Evolutionary conservation across 1,284 basidiomycete species (phyloP).

Genomic region (Moniliophthora roreri): DNA sequence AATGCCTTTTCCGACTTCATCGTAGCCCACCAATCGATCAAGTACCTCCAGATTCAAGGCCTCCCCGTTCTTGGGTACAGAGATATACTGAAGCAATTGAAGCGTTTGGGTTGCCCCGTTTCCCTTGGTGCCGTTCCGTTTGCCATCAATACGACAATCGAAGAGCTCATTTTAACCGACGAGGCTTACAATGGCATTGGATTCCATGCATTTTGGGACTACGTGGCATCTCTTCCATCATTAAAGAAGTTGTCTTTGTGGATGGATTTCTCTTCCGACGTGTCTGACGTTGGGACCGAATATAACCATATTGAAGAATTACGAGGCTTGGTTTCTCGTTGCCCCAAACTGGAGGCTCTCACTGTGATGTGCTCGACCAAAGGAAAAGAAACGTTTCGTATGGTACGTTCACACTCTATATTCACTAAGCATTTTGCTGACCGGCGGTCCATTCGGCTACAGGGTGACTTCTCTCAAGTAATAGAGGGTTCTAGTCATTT

Average conservation of each 20-base stretch:
- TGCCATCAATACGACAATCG: background rate
- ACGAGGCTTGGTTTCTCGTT: background rate
- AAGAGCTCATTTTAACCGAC: constrained; percentile 4
- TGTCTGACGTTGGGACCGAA: background rate
- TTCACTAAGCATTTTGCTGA: background rate
- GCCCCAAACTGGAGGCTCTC: constrained; percentile 5
- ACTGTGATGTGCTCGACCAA: constrained; percentile 12
- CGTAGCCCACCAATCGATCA: background rate
- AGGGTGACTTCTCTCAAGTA: background rate
- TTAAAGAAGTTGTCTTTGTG: constrained; percentile 7
- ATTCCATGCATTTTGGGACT: background rate
- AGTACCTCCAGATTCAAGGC: background rate
- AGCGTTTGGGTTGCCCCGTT: background rate
- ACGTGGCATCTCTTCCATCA: background rate
- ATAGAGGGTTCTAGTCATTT: background rate
- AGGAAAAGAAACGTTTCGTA: constrained; percentile 10
- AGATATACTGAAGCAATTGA: background rate
- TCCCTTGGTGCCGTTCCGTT: background rate
- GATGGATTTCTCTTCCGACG: constrained; percentile 10
- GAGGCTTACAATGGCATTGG: background rate
- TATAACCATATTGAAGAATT: constrained; percentile 6
- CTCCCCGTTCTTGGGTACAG: constrained; percentile 2
- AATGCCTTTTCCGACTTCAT: constrained; percentile 6
- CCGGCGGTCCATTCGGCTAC: background rate
- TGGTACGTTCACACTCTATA: background rate